Evolutionary conservation across 768 basidiomycete species (phyloP), one percentile per base, ranked within the genome.

Genomic region (Boletus speciosus): DNA sequence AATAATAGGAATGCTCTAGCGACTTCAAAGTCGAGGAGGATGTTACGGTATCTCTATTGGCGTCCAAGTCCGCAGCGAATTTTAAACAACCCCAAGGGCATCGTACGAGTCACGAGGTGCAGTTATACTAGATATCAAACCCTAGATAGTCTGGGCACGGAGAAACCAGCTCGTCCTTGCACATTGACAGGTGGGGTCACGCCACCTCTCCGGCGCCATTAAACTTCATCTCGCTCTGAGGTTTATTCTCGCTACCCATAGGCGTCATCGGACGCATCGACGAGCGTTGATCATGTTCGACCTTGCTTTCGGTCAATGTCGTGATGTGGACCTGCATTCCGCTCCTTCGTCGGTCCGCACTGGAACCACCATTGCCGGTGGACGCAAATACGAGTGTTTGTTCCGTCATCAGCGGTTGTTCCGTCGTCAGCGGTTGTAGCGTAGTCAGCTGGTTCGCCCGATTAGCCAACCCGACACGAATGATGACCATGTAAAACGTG

Each of bases 401-500:
- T 32, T 29, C 29, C 29, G 9, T 29, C 29, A 10, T 32, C 10
- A 3, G 31, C 7, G 31, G 31, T 11, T 32, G 31, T 32, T 29
- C 29, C 29, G 9, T 29, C 29, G 31, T 32, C 10, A 3, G 31
- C 4, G 31, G 10, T 11, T 4, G 31, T 32, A 9, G 9, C 31
- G 31, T 3, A 11, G 0, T 32, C 10, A 6, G 9, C 10, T 32
- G 10, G 10, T 11, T 32, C 31, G 31, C 7, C 45, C 47, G 50
- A 31, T 42, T 46, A 19, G 58, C 41, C 34, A 66, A 15, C 0
- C 68, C 73, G 34, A 74, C 62, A 35, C 74, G 76, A 27, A 76
- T 66, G 42, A 75, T 74, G 47, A 76, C 71, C 73, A 76, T 73
- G 58, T 73, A 73, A 61, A 74, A 76, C 4, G 71, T 69, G 62